Evolutionary conservation across 805 yeast species (phyloP).

Genomic region (Candida pseudofarinosa): DNA sequence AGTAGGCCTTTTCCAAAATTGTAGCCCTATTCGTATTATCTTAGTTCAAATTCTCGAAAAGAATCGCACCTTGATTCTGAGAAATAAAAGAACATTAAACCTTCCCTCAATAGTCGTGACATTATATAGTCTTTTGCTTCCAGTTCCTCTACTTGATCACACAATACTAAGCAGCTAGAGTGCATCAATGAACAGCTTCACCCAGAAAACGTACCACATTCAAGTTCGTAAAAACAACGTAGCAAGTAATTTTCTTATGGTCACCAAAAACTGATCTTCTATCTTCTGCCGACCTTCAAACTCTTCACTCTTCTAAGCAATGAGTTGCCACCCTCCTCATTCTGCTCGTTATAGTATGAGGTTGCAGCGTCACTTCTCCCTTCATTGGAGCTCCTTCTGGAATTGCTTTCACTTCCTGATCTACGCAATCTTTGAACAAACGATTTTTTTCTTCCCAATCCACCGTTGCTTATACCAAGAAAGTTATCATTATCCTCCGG

Average conservation of each 20-base stretch:
- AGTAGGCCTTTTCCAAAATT: not conserved
- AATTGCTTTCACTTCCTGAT: constrained; percentile 26
- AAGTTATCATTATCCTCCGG: constrained; percentile 20
- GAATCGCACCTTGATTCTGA: not conserved
- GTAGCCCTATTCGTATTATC: not conserved
- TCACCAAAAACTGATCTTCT: not conserved
- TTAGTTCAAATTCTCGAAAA: not conserved
- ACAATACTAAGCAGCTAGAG: no score
- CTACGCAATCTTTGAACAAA: constrained; percentile 61
- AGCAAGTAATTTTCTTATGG: no score
- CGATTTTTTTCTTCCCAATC: constrained; percentile 80
- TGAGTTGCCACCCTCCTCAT: constrained; percentile 41
- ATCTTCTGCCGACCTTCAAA: constrained; percentile 67
- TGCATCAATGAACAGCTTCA: no score
- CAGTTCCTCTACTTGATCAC: not conserved
- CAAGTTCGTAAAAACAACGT: constrained; percentile 1
- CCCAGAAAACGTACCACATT: no score
- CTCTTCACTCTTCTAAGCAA: constrained; percentile 84
- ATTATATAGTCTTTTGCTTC: not conserved
- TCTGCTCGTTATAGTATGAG: constrained; percentile 6
- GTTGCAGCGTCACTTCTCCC: constrained; percentile 9
- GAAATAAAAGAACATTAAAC: not conserved
- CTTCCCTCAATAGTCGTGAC: not conserved
- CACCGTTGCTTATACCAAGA: constrained; percentile 27
- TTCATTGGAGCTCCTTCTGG: constrained; percentile 32